phyloP scores from a whole-genome alignment of 2,329 filamentous ascomycete genomes.

The Pseudocercospora vitis region DNA sequence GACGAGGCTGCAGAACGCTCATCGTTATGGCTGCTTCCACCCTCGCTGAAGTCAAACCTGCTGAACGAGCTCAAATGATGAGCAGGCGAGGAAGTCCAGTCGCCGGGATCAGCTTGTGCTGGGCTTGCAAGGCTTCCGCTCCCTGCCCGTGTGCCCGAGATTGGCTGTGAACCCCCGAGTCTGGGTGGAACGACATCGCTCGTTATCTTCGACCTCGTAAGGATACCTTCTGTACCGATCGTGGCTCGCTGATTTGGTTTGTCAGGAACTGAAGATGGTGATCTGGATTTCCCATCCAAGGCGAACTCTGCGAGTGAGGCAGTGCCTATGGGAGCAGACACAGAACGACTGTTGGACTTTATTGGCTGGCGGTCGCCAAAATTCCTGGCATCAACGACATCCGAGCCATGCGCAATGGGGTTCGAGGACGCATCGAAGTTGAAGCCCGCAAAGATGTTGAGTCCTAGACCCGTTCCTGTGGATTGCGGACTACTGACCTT shows the following conservation, averaged over 20 bases:
- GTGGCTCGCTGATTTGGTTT: neutral
- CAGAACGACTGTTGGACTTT: neutral
- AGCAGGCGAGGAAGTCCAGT: neutral
- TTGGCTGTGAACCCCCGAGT: neutral
- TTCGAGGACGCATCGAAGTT: slow-evolving; percentile 16
- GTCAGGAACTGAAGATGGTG: neutral
- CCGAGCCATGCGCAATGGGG: neutral
- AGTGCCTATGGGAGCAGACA: neutral
- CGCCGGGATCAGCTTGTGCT: neutral
- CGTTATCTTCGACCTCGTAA: neutral
- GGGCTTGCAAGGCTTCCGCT: neutral
- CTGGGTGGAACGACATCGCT: neutral
- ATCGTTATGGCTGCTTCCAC: neutral
- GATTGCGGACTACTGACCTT: slow-evolving; percentile 11
- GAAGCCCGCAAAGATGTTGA: slow-evolving; percentile 22
- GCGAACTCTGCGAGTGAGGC: neutral
- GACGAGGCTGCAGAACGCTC: neutral
- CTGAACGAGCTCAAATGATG: slow-evolving; percentile 8
- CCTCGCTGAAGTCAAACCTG: slow-evolving; percentile 15
- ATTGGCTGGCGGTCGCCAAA: no score
- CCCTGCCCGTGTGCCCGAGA: neutral
- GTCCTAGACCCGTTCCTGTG: slow-evolving; percentile 17
- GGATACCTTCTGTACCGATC: neutral
- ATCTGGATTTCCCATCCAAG: neutral
- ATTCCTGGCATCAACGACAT: neutral